A percentile compares a stretch with the other conserved stretches of the same genome.
Evolutionary conservation across 768 basidiomycete genomes (phyloP).

Genomic region (Suillus spraguei): DNA sequence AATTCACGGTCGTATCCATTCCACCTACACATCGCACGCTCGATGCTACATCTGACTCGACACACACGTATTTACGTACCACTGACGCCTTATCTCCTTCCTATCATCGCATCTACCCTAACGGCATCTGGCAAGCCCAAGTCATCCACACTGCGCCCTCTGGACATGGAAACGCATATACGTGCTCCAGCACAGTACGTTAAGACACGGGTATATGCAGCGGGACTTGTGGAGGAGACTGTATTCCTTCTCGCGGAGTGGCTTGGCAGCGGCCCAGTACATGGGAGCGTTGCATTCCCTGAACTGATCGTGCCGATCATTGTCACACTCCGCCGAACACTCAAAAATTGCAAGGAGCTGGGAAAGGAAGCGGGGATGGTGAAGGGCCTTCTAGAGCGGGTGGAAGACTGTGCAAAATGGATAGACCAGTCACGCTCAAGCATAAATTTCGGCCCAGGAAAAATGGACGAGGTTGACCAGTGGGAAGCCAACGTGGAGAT

Average conservation of each 20-base stretch:
- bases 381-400: conserved; percentile 81
- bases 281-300: conserved; percentile 91
- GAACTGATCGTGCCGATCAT: conserved; percentile 84
- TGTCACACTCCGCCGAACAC: conserved; percentile 66
- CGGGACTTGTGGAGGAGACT: conserved; percentile 82
- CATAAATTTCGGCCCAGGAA: conserved; percentile 77
- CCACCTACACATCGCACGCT: conserved; percentile 89
- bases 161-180: conserved; percentile 88
- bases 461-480: conserved; percentile 63
- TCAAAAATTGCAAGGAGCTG: conserved; percentile 59
- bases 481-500: conserved; percentile 71
- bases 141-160: conserved; percentile 81
- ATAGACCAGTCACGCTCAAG: conserved; percentile 68
- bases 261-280: conserved; percentile 68
- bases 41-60: conserved; percentile 81
- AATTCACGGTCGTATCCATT: conserved; percentile 93
- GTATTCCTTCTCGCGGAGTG: conserved; percentile 80
- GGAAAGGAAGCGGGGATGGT: conserved; percentile 63
- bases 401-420: conserved; percentile 86
- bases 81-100: conserved; percentile 82
- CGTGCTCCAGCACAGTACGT: conserved; percentile 88
- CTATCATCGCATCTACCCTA: conserved; percentile 80
- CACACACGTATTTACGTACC: conserved; percentile 89
- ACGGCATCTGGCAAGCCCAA: conserved; percentile 71
- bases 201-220: conserved; percentile 83